Percentiles rank a stretch among this genome's conserved stretches.
Evolutionary conservation across 2,329 filamentous ascomycete species (phyloP).

Genomic region (Colletotrichum orbiculare): DNA sequence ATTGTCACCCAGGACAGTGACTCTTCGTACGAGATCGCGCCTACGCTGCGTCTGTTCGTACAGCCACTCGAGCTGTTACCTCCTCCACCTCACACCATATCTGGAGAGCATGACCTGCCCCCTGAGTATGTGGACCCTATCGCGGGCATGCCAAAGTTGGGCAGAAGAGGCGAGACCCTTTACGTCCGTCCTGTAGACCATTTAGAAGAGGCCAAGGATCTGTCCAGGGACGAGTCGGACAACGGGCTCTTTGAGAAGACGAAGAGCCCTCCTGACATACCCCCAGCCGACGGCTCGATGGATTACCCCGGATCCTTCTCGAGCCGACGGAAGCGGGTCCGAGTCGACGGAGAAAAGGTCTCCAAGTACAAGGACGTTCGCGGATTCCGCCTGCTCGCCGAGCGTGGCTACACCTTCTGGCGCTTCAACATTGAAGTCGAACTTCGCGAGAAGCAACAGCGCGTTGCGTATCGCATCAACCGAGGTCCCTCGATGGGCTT

Average conservation of each 20-base stretch:
- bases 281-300: constrained; percentile 51
- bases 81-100: constrained; percentile 77
- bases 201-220: constrained; percentile 79
- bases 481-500: constrained; percentile 88
- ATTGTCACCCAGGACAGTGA: constrained; percentile 89
- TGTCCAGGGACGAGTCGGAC: constrained; percentile 83
- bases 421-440: constrained; percentile 96
- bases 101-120: constrained; percentile 72
- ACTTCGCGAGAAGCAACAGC: constrained; percentile 79
- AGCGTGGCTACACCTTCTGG: constrained; percentile 95
- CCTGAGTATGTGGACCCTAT: constrained; percentile 91
- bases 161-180: constrained; percentile 84
- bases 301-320: constrained; percentile 66
- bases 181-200: constrained; percentile 93
- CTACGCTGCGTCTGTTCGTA: constrained; percentile 84
- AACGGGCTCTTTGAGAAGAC: constrained; percentile 83
- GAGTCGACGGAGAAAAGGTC: constrained; percentile 81
- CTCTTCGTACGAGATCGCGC: constrained; percentile 84
- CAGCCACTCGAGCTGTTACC: constrained; percentile 87
- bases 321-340: constrained; percentile 62
- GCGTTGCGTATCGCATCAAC: constrained; percentile 96
- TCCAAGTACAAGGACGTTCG: constrained; percentile 86
- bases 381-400: constrained; percentile 84
- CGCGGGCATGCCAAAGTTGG: constrained; percentile 86
- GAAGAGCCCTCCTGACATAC: constrained; percentile 62